phyloP scores from a whole-genome alignment of 2,329 filamentous ascomycete genomes.

The Lithohypha guttulata region DNA sequence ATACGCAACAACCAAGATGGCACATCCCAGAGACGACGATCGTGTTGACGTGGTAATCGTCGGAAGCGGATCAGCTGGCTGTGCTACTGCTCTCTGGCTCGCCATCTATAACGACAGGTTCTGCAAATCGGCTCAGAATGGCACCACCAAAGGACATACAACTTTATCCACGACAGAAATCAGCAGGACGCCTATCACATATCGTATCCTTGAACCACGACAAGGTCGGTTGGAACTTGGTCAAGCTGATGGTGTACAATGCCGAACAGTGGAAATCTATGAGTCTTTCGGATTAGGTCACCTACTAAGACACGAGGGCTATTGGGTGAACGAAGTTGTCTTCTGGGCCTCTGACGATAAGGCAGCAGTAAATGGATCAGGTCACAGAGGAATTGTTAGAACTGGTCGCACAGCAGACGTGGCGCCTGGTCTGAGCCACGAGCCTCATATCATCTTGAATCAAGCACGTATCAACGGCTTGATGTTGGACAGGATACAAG shows the following conservation, averaged over 20 bases:
- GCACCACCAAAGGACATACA: neutral
- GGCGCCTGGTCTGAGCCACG: conserved; percentile 41
- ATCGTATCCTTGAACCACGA: conserved; percentile 44
- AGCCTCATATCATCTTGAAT: conserved; percentile 47
- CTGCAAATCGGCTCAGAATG: conserved; percentile 29
- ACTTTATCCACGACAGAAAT: conserved; percentile 1
- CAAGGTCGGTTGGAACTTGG: conserved; percentile 45
- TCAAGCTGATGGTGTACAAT: conserved; percentile 55
- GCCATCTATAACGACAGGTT: conserved; percentile 42
- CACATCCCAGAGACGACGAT: neutral
- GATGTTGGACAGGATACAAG: conserved; percentile 42
- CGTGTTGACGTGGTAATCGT: conserved; percentile 46
- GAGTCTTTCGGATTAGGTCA: conserved; percentile 49
- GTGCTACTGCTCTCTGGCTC: conserved; percentile 52
- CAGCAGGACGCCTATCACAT: conserved; percentile 8
- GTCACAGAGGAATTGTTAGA: conserved; percentile 37
- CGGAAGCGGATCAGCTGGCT: conserved; percentile 51
- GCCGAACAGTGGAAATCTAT: conserved; percentile 51
- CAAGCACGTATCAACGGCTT: conserved; percentile 46
- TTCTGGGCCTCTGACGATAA: conserved; percentile 42
- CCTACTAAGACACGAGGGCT: conserved; percentile 45
- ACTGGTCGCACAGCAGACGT: conserved; percentile 44
- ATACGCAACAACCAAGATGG: too few species aligned
- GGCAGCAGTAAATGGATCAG: conserved; percentile 8
- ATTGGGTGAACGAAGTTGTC: conserved; percentile 47